Evolutionary conservation across 1,139 yeast species (phyloP).

Genomic region (Taphrina confusa): DNA sequence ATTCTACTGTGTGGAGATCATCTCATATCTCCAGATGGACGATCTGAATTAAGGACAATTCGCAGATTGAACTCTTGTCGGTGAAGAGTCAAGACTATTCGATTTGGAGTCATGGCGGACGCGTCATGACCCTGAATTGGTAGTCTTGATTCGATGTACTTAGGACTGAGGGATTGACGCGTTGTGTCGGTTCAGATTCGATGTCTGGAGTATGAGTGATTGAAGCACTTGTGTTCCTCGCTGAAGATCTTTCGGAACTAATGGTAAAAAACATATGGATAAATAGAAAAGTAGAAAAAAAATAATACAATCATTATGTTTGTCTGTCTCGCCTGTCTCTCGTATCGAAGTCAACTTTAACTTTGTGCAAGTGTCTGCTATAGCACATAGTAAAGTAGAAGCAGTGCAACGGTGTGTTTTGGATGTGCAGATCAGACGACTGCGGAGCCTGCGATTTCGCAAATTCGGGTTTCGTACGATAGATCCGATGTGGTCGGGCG

Average conservation of each 20-base stretch:
- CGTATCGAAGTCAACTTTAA: too few species aligned
- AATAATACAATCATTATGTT: neutral
- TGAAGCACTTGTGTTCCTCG: constrained; percentile 12
- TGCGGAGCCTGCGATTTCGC: neutral
- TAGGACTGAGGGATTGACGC: constrained; percentile 14
- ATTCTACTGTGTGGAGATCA: constrained; percentile 4
- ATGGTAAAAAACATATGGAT: neutral
- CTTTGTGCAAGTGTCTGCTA: too few species aligned
- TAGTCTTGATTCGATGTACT: constrained; percentile 8
- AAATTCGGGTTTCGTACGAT: neutral
- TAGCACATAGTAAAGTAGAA: too few species aligned
- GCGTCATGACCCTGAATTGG: constrained; percentile 2
- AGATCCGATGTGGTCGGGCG: too few species aligned
- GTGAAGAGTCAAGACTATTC: constrained; percentile 7
- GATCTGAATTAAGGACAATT: constrained; percentile 9
- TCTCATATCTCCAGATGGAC: neutral
- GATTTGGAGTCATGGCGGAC: neutral
- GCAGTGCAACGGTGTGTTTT: too few species aligned
- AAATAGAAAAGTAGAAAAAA: neutral
- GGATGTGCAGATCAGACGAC: too few species aligned
- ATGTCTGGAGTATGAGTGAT: neutral
- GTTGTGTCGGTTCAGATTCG: constrained; percentile 6
- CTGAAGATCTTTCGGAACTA: neutral
- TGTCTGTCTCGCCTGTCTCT: too few species aligned
- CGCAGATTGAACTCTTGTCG: constrained; percentile 10